These are phyloP conservation scores for Oehlia diaphana DNA, from an alignment of 192 early-diverging fungal genomes.

Conservation along the genomic window DNA sequence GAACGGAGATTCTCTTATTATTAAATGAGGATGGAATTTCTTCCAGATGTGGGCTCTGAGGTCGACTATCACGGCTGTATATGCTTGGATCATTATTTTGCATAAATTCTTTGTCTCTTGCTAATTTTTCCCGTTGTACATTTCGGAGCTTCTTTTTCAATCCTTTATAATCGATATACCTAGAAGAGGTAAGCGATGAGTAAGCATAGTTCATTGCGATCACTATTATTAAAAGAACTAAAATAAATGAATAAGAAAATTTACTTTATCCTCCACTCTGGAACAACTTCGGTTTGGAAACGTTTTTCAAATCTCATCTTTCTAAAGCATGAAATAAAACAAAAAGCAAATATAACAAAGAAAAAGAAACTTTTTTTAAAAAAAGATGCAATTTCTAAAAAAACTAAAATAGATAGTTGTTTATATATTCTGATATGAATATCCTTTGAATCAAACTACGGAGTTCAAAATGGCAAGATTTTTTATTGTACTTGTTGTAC, in stretches of 20 bases:
- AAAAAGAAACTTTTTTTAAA: not conserved
- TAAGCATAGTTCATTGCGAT: not conserved
- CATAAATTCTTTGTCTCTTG: not conserved
- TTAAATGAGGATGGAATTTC: not conserved
- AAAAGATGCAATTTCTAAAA: not conserved
- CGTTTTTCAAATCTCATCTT: constrained; percentile 6
- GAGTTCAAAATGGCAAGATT: not conserved
- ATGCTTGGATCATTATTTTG: not conserved
- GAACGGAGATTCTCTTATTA: not conserved
- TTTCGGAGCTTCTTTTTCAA: not conserved
- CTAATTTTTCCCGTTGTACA: not conserved
- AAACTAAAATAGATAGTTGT: not conserved
- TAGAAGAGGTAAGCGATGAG: not conserved
- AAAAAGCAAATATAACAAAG: too few relatives aligned
- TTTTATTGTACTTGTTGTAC: not conserved
- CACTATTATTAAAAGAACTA: too few relatives aligned
- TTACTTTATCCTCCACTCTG: constrained; percentile 10
- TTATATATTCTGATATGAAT: not conserved
- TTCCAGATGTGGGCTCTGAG: too few relatives aligned
- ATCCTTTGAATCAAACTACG: not conserved
- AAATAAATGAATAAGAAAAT: too few relatives aligned
- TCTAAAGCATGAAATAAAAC: not conserved
- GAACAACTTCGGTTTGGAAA: not conserved
- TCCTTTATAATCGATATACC: constrained; percentile 15
- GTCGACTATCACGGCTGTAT: not conserved